phyloP scores from a whole-genome alignment of 257 asterid species.

The Jacaranda copaia region DNA sequence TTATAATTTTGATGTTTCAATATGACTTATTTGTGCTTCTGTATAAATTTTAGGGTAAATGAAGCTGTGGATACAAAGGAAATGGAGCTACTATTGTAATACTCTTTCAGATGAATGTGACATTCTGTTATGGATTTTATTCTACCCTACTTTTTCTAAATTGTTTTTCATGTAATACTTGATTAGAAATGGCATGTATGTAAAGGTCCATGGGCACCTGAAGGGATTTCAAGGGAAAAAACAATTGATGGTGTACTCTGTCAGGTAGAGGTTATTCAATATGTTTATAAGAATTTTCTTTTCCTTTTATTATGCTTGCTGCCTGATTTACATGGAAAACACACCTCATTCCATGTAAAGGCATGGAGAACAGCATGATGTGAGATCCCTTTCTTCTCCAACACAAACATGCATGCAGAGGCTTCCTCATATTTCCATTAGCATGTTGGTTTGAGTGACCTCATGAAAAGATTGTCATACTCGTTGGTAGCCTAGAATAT shows the following conservation, averaged over 20 bases:
- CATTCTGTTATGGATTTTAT: constrained; percentile 12
- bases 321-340: not conserved
- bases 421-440: not conserved
- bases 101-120: constrained; percentile 31
- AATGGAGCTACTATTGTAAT: constrained; percentile 74
- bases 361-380: not conserved
- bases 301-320: constrained; percentile 20
- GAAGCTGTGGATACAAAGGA: constrained; percentile 73
- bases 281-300: constrained; percentile 8
- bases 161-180: constrained; percentile 29
- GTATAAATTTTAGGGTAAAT: constrained; percentile 60
- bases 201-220: constrained; percentile 86
- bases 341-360: not conserved
- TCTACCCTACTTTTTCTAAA: constrained; percentile 23
- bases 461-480: not conserved
- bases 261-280: constrained; percentile 57
- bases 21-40: constrained; percentile 20
- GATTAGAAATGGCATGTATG: constrained; percentile 81
- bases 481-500: not conserved
- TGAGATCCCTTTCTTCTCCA: not conserved
- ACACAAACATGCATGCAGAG: not conserved
- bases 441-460: not conserved
- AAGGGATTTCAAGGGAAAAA: constrained; percentile 89
- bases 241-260: constrained; percentile 75
- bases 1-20: not conserved